phyloP scores from a whole-genome alignment of 2,329 filamentous ascomycete species.

The Stachybotrys elegans region DNA sequence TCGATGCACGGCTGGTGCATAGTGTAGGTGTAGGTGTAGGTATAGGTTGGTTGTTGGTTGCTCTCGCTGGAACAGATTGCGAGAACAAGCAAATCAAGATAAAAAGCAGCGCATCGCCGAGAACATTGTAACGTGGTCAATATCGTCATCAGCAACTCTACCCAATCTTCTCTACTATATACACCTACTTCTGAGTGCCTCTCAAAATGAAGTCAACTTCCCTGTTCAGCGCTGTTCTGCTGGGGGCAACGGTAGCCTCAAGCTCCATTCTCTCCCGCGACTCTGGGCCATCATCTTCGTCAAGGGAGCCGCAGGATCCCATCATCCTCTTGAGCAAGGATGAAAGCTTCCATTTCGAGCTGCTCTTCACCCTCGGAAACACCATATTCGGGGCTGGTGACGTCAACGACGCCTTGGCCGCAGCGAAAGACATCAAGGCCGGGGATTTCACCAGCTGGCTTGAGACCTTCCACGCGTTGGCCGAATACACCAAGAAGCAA shows the following conservation, averaged over 20 bases:
- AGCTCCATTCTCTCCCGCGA: slow-evolving; percentile 9
- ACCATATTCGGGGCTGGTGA: slow-evolving; percentile 8
- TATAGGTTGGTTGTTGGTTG: too few relatives aligned
- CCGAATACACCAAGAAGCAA: slow-evolving; percentile 6
- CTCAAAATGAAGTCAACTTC: slow-evolving; percentile 9
- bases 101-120: too few relatives aligned
- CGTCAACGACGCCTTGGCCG: slow-evolving; percentile 11
- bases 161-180: too few relatives aligned
- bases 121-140: too few relatives aligned
- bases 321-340: slow-evolving; percentile 10
- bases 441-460: slow-evolving; percentile 9
- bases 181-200: too few relatives aligned
- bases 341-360: slow-evolving; percentile 10
- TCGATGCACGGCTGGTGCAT: too few relatives aligned
- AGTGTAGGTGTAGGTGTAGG: too few relatives aligned
- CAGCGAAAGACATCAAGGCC: slow-evolving; percentile 19
- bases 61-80: too few relatives aligned
- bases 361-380: slow-evolving; percentile 3
- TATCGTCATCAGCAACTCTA: too few relatives aligned
- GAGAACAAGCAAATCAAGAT: too few relatives aligned
- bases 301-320: slow-evolving; percentile 9
- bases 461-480: slow-evolving; percentile 7
- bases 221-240: slow-evolving; percentile 9
- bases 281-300: slow-evolving; percentile 7
- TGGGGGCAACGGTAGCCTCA: slow-evolving; percentile 9